Evolutionary conservation across 1,284 basidiomycete species (phyloP).

Genomic region (Meira nashicola): DNA sequence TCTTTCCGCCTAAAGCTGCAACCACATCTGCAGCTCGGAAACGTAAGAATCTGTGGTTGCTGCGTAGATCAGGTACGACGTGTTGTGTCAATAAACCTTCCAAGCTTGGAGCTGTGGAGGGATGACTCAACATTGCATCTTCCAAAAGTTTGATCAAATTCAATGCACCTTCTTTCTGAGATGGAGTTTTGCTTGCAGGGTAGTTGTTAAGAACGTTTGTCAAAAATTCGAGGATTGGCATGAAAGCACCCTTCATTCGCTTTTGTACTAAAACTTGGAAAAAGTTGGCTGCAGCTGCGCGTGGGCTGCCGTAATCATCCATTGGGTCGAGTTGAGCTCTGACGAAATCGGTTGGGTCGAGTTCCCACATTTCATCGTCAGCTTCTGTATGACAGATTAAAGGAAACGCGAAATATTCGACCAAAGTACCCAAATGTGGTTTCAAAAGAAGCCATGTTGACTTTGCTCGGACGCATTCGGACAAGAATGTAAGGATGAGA

Average conservation of each 20-base stretch:
- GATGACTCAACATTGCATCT: constrained; percentile 40
- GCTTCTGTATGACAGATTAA: constrained; percentile 42
- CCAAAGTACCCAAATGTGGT: constrained; percentile 40
- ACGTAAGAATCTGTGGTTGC: constrained; percentile 39
- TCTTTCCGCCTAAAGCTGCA: constrained; percentile 40
- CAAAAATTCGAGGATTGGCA: constrained; percentile 46
- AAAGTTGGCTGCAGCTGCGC: constrained; percentile 32
- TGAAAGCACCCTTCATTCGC: constrained; percentile 44
- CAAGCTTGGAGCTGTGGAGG: constrained; percentile 35
- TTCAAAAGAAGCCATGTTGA: constrained; percentile 48
- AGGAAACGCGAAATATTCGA: constrained; percentile 47
- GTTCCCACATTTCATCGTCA: constrained; percentile 49
- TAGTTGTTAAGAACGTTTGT: constrained; percentile 44
- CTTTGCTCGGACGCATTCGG: constrained; percentile 49
- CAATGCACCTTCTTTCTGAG: constrained; percentile 49
- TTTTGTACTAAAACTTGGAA: constrained; percentile 37
- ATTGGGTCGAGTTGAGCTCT: constrained; percentile 43
- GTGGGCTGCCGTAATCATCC: constrained; percentile 38
- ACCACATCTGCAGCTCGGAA: constrained; percentile 45
- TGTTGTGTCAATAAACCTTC: constrained; percentile 47
- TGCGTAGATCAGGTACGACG: constrained; percentile 43
- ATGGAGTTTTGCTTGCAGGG: constrained; percentile 28
- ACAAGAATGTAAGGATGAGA: constrained; percentile 45
- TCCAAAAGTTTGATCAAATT: constrained; percentile 40
- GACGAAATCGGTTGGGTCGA: constrained; percentile 48